Evolutionary conservation across 768 basidiomycete species (phyloP).

Genomic region (Russula dissimulans): DNA sequence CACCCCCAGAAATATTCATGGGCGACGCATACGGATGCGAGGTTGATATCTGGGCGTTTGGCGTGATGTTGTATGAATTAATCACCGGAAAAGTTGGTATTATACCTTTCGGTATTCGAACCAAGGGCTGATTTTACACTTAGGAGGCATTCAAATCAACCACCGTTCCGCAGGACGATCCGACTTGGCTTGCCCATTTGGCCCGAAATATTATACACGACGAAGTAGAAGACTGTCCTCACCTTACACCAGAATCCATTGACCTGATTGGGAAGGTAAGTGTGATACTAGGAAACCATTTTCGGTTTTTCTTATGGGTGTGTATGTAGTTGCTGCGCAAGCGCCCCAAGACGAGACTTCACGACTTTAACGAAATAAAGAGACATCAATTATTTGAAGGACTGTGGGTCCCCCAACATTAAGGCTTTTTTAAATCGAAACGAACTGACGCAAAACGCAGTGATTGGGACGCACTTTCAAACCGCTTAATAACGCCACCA

Average conservation of each 20-base stretch:
- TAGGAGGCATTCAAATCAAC: constrained; percentile 14
- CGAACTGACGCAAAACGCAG: neutral
- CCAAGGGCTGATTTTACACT: neutral
- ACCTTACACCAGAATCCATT: constrained; percentile 1
- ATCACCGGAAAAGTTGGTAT: constrained; percentile 6
- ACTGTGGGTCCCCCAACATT: neutral
- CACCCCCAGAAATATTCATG: constrained; percentile 9
- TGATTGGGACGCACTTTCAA: constrained; percentile 4
- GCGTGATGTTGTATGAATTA: constrained; percentile 16
- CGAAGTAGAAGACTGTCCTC: neutral
- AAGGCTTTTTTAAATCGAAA: too few relatives aligned
- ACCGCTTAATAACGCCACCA: constrained; percentile 4
- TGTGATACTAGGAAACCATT: neutral
- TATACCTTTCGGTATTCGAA: neutral
- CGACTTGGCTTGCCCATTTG: constrained; percentile 7
- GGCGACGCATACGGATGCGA: constrained; percentile 11
- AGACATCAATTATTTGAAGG: constrained; percentile 7
- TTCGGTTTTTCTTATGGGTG: neutral
- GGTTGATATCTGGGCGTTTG: constrained; percentile 15
- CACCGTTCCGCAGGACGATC: constrained; percentile 3
- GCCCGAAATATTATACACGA: constrained; percentile 3
- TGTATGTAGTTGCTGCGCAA: constrained; percentile 3
- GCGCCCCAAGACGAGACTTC: constrained; percentile 1
- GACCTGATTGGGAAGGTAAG: constrained; percentile 7
- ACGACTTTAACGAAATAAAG: constrained; percentile 2